phyloP scores from a whole-genome alignment of 1,139 yeast species.

The Candida gigantensis region DNA sequence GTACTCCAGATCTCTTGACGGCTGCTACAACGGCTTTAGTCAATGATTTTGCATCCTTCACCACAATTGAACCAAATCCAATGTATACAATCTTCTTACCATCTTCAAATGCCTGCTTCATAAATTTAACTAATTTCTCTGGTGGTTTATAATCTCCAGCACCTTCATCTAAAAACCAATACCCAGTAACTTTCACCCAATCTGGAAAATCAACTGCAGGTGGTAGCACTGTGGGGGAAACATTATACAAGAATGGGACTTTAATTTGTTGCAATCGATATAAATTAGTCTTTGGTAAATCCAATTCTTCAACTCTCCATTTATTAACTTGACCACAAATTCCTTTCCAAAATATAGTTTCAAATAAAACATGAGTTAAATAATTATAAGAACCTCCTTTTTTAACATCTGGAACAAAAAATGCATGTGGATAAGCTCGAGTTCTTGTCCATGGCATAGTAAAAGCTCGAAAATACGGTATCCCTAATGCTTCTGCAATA shows the following conservation, averaged over 20 bases:
- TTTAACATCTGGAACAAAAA: slow-evolving; percentile 90
- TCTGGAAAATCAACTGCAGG: slow-evolving; percentile 93
- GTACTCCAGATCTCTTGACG: slow-evolving; percentile 73
- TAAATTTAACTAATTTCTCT: slow-evolving; percentile 55
- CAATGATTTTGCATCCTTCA: slow-evolving; percentile 73
- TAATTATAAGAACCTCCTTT: slow-evolving; percentile 92
- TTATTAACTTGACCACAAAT: slow-evolving; percentile 83
- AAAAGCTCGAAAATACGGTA: slow-evolving; percentile 92
- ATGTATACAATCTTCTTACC: slow-evolving; percentile 78
- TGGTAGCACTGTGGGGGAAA: slow-evolving; percentile 84
- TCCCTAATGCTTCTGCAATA: slow-evolving; percentile 84
- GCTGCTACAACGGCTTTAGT: slow-evolving; percentile 80
- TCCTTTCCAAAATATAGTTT: slow-evolving; percentile 92
- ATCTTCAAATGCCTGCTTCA: slow-evolving; percentile 59
- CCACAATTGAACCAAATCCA: slow-evolving; percentile 96
- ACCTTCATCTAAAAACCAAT: slow-evolving; percentile 89
- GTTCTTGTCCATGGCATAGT: slow-evolving; percentile 99
- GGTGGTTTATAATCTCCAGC: slow-evolving; percentile 66
- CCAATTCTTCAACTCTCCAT: slow-evolving; percentile 75
- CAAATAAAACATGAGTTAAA: slow-evolving; percentile 89
- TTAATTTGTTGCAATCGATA: slow-evolving; percentile 71
- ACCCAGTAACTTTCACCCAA: slow-evolving; percentile 93
- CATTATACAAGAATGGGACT: slow-evolving; percentile 86
- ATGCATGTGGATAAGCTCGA: slow-evolving; percentile 94
- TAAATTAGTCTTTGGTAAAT: slow-evolving; percentile 68